Conservation (phyloP, 1,284 basidiomycete genomes). For the Ganoderma multipileum region DNA sequence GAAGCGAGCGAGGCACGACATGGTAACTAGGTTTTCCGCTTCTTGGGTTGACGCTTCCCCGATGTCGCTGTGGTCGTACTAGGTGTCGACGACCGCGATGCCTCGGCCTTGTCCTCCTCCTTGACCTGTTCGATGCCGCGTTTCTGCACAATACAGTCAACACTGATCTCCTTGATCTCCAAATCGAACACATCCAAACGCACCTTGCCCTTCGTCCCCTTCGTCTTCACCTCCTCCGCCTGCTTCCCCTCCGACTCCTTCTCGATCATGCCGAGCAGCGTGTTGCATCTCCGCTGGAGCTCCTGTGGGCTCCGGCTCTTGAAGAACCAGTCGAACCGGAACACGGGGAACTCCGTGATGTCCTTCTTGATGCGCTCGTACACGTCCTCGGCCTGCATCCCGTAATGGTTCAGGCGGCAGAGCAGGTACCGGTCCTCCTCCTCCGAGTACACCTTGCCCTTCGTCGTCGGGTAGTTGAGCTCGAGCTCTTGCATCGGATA, state of each 20-base stretch:
- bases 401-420: slow-evolving; percentile 91
- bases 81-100: slow-evolving; percentile 65
- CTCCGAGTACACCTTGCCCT: slow-evolving; percentile 95
- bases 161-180: not conserved
- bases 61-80: slow-evolving; percentile 45
- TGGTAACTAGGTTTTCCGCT: slow-evolving; percentile 36
- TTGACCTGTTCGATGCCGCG: slow-evolving; percentile 70
- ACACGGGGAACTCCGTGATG: slow-evolving; percentile 95
- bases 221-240: slow-evolving; percentile 71
- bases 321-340: slow-evolving; percentile 99
- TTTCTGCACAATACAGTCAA: slow-evolving; percentile 50
- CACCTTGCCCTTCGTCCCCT: slow-evolving; percentile 67
- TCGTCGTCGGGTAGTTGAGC: slow-evolving; percentile 93
- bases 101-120: slow-evolving; percentile 60
- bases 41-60: slow-evolving; percentile 51
- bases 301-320: slow-evolving; percentile 94
- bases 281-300: slow-evolving; percentile 89
- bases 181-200: slow-evolving; percentile 27
- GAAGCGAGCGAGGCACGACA: not conserved
- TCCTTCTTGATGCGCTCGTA: slow-evolving; percentile 98
- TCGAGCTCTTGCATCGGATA: slow-evolving; percentile 96
- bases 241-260: slow-evolving; percentile 81
- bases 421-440: slow-evolving; percentile 98
- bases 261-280: slow-evolving; percentile 89
- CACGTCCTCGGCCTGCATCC: slow-evolving; percentile 90